Percentiles rank a stretch among this genome's conserved stretches.
Conservation (phyloP, 345 rosid species). For the Linum trigynum region DNA sequence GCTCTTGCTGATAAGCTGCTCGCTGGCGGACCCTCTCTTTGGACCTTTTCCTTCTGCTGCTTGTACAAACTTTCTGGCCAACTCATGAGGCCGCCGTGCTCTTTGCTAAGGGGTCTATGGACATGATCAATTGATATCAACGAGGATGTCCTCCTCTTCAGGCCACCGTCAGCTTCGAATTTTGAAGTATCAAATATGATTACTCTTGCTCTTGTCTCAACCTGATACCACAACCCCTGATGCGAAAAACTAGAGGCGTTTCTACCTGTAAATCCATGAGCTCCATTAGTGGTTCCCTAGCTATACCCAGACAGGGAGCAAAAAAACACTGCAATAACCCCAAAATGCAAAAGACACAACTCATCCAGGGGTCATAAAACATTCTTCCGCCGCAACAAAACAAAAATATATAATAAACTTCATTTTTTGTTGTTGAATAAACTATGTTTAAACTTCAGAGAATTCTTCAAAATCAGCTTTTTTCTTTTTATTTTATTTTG, state of each 20-base stretch:
- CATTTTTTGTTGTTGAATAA: background rate
- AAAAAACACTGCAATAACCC: too few relatives aligned
- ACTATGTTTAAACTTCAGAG: background rate
- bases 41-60: conserved; percentile 19
- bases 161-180: conserved; percentile 36
- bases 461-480: too few relatives aligned
- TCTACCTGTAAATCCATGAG: conserved; percentile 30
- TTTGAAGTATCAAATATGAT: conserved; percentile 51
- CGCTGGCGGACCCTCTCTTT: conserved; percentile 16
- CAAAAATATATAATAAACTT: background rate
- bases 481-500: too few relatives aligned
- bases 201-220: conserved; percentile 70
- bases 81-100: conserved; percentile 53
- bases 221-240: conserved; percentile 51
- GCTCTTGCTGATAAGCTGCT: conserved; percentile 67
- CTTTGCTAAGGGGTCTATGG: conserved; percentile 43
- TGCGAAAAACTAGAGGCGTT: conserved; percentile 36
- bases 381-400: background rate
- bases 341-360: too few relatives aligned
- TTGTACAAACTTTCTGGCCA: conserved; percentile 55
- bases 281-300: background rate
- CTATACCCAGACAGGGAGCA: background rate
- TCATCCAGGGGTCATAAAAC: too few relatives aligned
- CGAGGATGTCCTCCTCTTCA: conserved; percentile 40
- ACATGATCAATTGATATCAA: conserved; percentile 37